Evolutionary conservation across 2,329 filamentous ascomycete genomes (phyloP), one percentile per base, ranked within the genome.

Genomic region (Colletotrichum tropicale): DNA sequence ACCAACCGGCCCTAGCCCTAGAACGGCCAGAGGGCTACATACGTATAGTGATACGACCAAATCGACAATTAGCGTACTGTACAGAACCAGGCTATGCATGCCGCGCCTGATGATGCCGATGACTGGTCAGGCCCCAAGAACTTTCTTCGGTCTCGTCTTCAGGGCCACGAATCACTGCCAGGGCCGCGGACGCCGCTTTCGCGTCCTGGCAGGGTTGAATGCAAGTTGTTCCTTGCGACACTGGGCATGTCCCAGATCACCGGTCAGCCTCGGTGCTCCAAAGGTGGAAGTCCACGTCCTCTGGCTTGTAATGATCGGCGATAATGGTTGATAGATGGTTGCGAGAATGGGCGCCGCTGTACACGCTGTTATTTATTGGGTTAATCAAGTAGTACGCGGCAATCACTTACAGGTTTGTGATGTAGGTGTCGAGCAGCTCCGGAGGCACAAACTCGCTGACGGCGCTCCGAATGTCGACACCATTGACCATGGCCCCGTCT

Each of bases 361-460:
- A 18, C 13, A 24, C 74, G 68, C 43, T 71, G 61, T 67, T 72
- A 78, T 68, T 38, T 34, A 12, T 38, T 15, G 8, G 26, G 16
- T 36, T 48, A 8, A 21, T 55, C 36, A 38, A 15, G 8, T 66
- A 28, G 56, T 5, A 77, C 80, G 77, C 34, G 67, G 2, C 30
- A 24, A 18, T 8, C n/a, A 86, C 88, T 84, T 84, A 89, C 88
- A 89, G 77, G 74, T 98, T 98, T 21, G 95, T 98, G 79, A 98
- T 95, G 83, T 97, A 97, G 36, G 94, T 90, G 83, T 95, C 93
- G 48, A 97, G 90, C 74, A 94, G 85, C 78, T 95, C 94, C 0
- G 94, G 91, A 10, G 94, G 92, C 18, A 98, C 92, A 81, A 96
- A 95, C 83, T 98, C 96, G 68, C 94, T 96, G 24, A 96, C 86